These are phyloP conservation scores for Aspergillus hiratsukae DNA, from an alignment of 2,329 filamentous ascomycete species.

Conservation along the genomic window DNA sequence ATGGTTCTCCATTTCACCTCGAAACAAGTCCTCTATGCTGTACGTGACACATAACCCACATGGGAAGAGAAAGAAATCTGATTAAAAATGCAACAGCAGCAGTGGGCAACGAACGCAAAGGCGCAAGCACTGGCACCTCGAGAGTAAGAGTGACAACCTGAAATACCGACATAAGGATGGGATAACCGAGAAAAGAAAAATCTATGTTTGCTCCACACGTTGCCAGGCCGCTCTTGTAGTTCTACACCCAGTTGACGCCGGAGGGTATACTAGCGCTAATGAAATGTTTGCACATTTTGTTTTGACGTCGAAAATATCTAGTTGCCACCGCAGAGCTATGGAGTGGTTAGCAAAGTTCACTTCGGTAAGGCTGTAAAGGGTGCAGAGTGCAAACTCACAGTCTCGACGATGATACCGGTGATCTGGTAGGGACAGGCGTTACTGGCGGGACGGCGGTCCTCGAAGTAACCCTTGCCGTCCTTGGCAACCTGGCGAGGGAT, in stretches of 20 bases:
- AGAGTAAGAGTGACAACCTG: conserved; percentile 9
- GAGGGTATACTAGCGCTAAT: conserved; percentile 40
- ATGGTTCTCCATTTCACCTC: conserved; percentile 17
- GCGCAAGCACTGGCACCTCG: conserved; percentile 18
- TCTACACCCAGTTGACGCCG: conserved; percentile 35
- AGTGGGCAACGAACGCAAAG: conserved; percentile 20
- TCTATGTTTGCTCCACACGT: conserved; percentile 28
- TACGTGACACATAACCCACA: conserved; percentile 27
- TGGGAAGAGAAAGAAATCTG: conserved; percentile 15
- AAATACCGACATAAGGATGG: conserved; percentile 9
- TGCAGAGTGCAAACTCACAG: conserved; percentile 41
- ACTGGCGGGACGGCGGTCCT: conserved; percentile 76
- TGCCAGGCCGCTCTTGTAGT: conserved; percentile 34
- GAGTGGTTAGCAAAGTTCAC: conserved; percentile 6
- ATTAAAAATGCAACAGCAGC: conserved; percentile 21
- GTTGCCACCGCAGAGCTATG: conserved; percentile 38
- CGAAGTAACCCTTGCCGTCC: conserved; percentile 93
- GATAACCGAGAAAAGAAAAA: conserved; percentile 17
- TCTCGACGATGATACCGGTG: conserved; percentile 75
- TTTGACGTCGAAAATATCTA: conserved; percentile 23
- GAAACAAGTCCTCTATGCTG: conserved; percentile 20
- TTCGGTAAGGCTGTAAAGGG: too few relatives aligned
- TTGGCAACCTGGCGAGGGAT: conserved; percentile 80
- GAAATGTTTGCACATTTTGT: conserved; percentile 23
- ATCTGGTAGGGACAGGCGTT: conserved; percentile 86